Evolutionary conservation across 441 rosid species (phyloP).

Genomic region (Kokia cookei): DNA sequence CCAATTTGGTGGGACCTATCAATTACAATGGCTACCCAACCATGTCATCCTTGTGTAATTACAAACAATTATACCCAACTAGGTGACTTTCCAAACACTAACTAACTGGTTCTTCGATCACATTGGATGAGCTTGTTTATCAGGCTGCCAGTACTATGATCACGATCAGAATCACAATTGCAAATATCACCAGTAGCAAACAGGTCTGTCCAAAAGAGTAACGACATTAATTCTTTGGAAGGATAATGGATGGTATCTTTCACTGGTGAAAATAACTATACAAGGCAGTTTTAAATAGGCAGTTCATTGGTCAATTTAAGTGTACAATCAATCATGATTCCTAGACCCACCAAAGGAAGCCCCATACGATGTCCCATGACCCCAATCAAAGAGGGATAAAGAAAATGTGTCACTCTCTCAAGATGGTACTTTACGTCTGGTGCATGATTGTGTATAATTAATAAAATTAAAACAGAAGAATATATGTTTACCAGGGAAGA

Average conservation of each 20-base stretch:
- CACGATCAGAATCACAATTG: conserved; percentile 76
- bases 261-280: not conserved
- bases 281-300: not conserved
- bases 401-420: not conserved
- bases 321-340: not conserved
- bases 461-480: not conserved
- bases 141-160: conserved; percentile 67
- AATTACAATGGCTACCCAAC: no score
- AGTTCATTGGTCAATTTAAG: not conserved
- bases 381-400: not conserved
- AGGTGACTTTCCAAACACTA: no score
- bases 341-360: not conserved
- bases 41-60: no score
- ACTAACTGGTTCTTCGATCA: no score
- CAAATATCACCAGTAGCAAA: conserved; percentile 88
- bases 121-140: not conserved
- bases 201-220: conserved; percentile 48
- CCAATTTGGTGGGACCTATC: no score
- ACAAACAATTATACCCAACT: no score
- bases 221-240: not conserved
- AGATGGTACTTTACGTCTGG: not conserved
- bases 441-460: not conserved
- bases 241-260: not conserved
- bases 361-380: not conserved
- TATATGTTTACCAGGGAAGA: conserved; percentile 69